A percentile compares a stretch with the other conserved stretches of the same genome.
Evolutionary conservation across 1,284 basidiomycete genomes (phyloP).

Genomic region (Neonothopanus nambi): DNA sequence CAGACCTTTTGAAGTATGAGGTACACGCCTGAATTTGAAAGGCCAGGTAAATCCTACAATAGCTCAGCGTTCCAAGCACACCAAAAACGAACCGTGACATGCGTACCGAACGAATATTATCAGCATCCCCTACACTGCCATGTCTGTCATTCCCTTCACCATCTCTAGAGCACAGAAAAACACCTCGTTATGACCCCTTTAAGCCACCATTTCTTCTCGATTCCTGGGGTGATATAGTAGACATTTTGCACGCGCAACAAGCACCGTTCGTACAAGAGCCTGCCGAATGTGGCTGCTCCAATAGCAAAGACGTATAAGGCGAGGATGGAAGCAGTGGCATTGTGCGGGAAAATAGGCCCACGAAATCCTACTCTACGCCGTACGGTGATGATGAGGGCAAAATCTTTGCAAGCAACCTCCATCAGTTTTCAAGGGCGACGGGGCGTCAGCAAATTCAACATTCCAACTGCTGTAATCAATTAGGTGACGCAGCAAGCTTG

Average conservation of each 20-base stretch:
- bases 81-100: neutral
- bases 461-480: too few relatives aligned
- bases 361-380: too few relatives aligned
- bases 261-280: slow-evolving; percentile 52
- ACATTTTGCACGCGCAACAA: slow-evolving; percentile 59
- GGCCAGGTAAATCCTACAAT: slow-evolving; percentile 68
- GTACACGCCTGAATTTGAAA: slow-evolving; percentile 66
- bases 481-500: too few relatives aligned
- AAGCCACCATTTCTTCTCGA: slow-evolving; percentile 60
- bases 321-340: too few relatives aligned
- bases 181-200: slow-evolving; percentile 76
- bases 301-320: slow-evolving; percentile 14
- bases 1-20: slow-evolving; percentile 61
- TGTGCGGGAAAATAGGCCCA: too few relatives aligned
- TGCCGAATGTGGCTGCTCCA: slow-evolving; percentile 35
- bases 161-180: slow-evolving; percentile 20
- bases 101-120: slow-evolving; percentile 63
- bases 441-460: too few relatives aligned
- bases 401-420: too few relatives aligned
- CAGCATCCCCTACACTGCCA: slow-evolving; percentile 78
- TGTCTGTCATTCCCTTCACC: slow-evolving; percentile 3
- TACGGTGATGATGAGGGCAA: too few relatives aligned
- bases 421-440: too few relatives aligned
- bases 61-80: neutral
- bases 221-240: slow-evolving; percentile 64